Evolutionary conservation across 2,329 filamentous ascomycete species (phyloP).

Genomic region (Aureobasidium vineae): DNA sequence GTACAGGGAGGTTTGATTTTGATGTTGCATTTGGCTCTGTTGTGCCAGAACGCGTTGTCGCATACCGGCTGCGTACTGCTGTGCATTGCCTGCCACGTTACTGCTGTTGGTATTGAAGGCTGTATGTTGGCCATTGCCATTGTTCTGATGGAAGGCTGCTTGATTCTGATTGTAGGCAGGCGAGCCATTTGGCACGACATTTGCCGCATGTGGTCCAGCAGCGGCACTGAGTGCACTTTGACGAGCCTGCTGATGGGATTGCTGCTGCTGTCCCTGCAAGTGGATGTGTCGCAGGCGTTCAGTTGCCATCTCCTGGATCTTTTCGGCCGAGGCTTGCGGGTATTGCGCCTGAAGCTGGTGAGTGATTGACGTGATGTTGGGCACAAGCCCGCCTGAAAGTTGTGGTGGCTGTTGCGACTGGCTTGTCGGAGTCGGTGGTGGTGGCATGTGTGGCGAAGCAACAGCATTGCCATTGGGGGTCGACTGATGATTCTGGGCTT

Average conservation of each 20-base stretch:
- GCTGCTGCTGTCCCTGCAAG: conserved; percentile 33
- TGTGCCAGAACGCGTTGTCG: conserved; percentile 35
- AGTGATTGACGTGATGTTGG: conserved; percentile 54
- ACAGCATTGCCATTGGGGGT: conserved; percentile 34
- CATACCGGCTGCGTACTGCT: conserved; percentile 37
- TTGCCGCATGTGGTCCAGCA: conserved; percentile 35
- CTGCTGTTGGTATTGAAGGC: conserved; percentile 24
- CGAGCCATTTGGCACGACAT: conserved; percentile 20
- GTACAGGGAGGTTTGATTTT: not conserved
- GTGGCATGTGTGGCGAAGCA: conserved; percentile 41
- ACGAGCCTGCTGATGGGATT: conserved; percentile 36
- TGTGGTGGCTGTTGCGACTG: conserved; percentile 43
- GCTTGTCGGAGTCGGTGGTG: conserved; percentile 38
- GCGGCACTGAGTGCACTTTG: conserved; percentile 43
- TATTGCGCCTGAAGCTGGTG: conserved; percentile 53
- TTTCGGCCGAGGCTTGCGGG: conserved; percentile 53
- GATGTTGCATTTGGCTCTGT: conserved; percentile 21
- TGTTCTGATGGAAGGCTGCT: conserved; percentile 28
- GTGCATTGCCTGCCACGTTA: conserved; percentile 28
- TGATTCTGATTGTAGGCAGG: conserved; percentile 27
- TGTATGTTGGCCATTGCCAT: conserved; percentile 12
- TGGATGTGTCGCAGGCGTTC: conserved; percentile 44
- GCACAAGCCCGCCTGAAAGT: conserved; percentile 54
- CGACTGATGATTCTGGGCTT: conserved; percentile 27
- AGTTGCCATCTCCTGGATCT: conserved; percentile 54